Percentiles rank a stretch among this genome's conserved stretches.
Evolutionary conservation across 164 flowering plant species (phyloP).

Genomic region (grape (Vitis vinifera)): ASM3070453v1 NC_081821.1:5101001-5101500

Average conservation of each 20-base stretch:
- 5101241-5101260: too few species aligned
- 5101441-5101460: slow-evolving; percentile 70
- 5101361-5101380: slow-evolving; percentile 30
- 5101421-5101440: slow-evolving; percentile 65
- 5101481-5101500: background rate
- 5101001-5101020: too few species aligned
- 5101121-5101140: too few species aligned
- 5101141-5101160: too few species aligned
- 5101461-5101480: background rate
- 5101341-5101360: slow-evolving; percentile 62
- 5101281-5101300: slow-evolving; percentile 3
- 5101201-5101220: too few species aligned
- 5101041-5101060: too few species aligned
- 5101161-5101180: background rate
- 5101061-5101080: too few species aligned
- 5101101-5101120: too few species aligned
- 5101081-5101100: too few species aligned
- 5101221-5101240: too few species aligned
- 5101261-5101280: background rate
- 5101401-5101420: slow-evolving; percentile 73
- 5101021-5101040: too few species aligned
- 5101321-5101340: slow-evolving; percentile 74
- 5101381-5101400: slow-evolving; percentile 37
- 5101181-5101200: too few species aligned
- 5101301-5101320: slow-evolving; percentile 60